Conservation (phyloP, 352 stramenopile genomes). For the Pythium biforme region DNA sequence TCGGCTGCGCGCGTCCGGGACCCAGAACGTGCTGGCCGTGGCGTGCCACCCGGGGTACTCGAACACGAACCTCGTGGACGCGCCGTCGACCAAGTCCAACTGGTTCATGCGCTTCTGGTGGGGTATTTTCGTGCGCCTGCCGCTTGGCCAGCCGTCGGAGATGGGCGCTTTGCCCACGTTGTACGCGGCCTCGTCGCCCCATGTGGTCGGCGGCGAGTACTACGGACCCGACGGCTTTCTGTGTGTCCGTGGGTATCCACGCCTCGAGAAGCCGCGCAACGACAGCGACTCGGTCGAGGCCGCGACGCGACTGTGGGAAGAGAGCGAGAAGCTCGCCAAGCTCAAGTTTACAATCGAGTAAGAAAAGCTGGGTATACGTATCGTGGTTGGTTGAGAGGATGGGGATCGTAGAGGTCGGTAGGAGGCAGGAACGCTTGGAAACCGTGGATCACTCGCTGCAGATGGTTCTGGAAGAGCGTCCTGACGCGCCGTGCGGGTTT, state of each 20-base stretch:
- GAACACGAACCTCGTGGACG: conserved; percentile 32
- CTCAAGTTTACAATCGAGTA: conserved; percentile 7
- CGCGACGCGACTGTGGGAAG: conserved; percentile 36
- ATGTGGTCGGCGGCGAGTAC: conserved; percentile 34
- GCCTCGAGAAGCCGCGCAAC: conserved; percentile 11
- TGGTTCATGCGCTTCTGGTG: conserved; percentile 29
- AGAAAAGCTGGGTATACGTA: not conserved
- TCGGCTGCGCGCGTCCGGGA: conserved; percentile 25
- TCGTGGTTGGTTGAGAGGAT: not conserved
- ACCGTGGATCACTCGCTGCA: not conserved
- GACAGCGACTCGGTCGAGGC: conserved; percentile 28
- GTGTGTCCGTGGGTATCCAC: conserved; percentile 11
- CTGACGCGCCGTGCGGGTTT: not conserved
- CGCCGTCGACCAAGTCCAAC: conserved; percentile 25
- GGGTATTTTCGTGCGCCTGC: conserved; percentile 22
- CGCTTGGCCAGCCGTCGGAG: conserved; percentile 38
- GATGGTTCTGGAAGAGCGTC: not conserved
- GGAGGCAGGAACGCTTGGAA: conserved; percentile 5
- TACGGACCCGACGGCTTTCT: conserved; percentile 31
- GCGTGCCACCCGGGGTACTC: conserved; percentile 36
- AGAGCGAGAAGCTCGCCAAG: conserved; percentile 35
- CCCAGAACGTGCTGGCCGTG: conserved; percentile 26
- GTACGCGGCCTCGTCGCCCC: conserved; percentile 35
- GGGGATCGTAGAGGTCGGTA: not conserved
- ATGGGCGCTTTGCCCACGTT: conserved; percentile 42